These are phyloP conservation scores for Trichoderma sp. DNA, from an alignment of 2,329 filamentous ascomycete species.

Conservation along the genomic window DNA sequence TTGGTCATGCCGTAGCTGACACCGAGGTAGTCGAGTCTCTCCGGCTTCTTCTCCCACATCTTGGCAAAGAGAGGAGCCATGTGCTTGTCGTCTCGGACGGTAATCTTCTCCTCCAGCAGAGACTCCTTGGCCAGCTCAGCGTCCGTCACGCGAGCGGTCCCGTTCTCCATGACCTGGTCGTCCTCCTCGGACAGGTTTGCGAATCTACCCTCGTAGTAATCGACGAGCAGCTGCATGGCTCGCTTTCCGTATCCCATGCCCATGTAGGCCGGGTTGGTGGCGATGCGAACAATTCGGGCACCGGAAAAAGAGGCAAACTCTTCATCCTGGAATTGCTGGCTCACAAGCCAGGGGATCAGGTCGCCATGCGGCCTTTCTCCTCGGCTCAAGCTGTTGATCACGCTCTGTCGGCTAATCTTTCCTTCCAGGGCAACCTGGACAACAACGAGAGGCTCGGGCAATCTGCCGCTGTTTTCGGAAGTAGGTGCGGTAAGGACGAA, in stretches of 20 bases:
- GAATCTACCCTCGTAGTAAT: conserved; percentile 96
- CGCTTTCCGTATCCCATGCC: conserved; percentile 92
- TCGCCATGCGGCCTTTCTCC: conserved; percentile 90
- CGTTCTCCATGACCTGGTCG: conserved; percentile 54
- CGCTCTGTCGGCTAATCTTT: conserved; percentile 89
- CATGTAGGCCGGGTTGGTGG: conserved; percentile 91
- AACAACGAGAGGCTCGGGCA: conserved; percentile 92
- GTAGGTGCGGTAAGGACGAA: conserved; percentile 91
- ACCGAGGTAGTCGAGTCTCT: conserved; percentile 85
- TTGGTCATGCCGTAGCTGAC: conserved; percentile 93
- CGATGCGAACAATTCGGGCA: conserved; percentile 88
- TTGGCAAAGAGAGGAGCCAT: conserved; percentile 95
- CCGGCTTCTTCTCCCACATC: conserved; percentile 78
- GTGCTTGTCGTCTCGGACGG: conserved; percentile 82
- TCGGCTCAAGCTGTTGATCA: conserved; percentile 84
- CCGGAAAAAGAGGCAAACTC: conserved; percentile 94
- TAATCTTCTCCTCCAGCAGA: conserved; percentile 83
- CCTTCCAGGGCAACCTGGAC: conserved; percentile 94
- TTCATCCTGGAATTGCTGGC: conserved; percentile 96
- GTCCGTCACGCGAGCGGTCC: conserved; percentile 80
- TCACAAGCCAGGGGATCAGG: conserved; percentile 95
- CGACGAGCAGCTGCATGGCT: conserved; percentile 80
- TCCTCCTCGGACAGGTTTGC: conserved; percentile 76
- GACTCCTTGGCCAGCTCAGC: conserved; percentile 74
- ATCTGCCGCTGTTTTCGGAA: conserved; percentile 70